These are phyloP conservation scores for Monoraphidium neglectum DNA, from an alignment of 139 green algal genomes.

Conservation along the genomic window DNA sequence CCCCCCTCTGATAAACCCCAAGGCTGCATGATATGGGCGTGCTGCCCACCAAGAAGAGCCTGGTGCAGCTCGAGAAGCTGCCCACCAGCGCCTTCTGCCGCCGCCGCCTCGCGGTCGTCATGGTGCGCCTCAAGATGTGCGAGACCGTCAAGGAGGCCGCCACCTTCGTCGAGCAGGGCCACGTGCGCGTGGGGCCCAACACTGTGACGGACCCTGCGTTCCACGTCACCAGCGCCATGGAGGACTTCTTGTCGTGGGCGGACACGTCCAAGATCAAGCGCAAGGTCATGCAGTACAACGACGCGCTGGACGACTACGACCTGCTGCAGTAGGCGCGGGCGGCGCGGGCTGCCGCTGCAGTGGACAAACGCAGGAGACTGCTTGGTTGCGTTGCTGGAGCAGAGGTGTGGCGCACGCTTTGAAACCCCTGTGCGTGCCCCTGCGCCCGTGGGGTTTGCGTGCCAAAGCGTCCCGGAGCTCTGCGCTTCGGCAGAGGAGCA, in stretches of 20 bases:
- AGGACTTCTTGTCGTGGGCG: conserved; percentile 99
- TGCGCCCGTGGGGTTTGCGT: too few species aligned
- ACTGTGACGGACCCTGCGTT: conserved; percentile 92
- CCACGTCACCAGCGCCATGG: conserved; percentile 89
- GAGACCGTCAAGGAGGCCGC: conserved; percentile 90
- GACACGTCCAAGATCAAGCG: conserved; percentile 95
- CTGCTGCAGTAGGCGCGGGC: conserved; percentile 46
- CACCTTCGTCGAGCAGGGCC: conserved; percentile 96
- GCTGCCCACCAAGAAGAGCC: conserved; percentile 89
- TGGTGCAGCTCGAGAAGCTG: conserved; percentile 93
- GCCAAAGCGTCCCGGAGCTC: too few species aligned
- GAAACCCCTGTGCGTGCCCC: too few species aligned
- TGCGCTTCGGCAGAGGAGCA: too few species aligned
- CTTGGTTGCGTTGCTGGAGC: too few species aligned
- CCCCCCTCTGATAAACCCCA: background rate
- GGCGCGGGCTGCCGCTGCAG: too few species aligned
- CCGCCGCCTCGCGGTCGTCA: conserved; percentile 89
- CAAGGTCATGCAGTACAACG: conserved; percentile 96
- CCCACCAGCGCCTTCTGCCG: conserved; percentile 91
- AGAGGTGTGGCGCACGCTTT: too few species aligned
- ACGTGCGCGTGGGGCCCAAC: conserved; percentile 94
- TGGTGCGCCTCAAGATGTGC: conserved; percentile 93
- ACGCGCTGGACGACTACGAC: conserved; percentile 96
- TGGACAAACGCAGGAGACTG: too few species aligned
- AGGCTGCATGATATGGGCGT: conserved; percentile 94